These are phyloP conservation scores for Verticillium albo-atrum DNA, from an alignment of 2,329 filamentous ascomycete genomes.

Conservation along the genomic window DNA sequence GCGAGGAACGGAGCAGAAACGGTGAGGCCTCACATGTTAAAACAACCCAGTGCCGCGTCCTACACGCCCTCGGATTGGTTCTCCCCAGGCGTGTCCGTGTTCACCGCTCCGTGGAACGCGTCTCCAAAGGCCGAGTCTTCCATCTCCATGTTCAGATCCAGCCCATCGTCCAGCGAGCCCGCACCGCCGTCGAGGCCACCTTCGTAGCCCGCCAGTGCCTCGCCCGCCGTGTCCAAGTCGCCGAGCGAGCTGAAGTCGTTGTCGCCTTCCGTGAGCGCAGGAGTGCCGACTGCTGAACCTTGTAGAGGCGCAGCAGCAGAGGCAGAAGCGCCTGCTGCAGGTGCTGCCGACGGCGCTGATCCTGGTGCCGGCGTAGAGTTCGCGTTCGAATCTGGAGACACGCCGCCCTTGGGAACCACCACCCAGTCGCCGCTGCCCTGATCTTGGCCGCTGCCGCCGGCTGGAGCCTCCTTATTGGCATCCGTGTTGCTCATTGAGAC, in stretches of 20 bases:
- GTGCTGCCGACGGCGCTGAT: constrained; percentile 10
- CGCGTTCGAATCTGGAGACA: constrained; percentile 31
- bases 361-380: constrained; percentile 14
- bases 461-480: constrained; percentile 24
- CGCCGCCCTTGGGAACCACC: constrained; percentile 62
- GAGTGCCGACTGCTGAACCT: constrained; percentile 38
- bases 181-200: constrained; percentile 37
- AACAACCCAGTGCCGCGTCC: not conserved
- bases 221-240: constrained; percentile 66
- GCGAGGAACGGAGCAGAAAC: not conserved
- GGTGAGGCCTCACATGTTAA: not conserved
- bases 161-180: constrained; percentile 47
- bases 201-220: constrained; percentile 65
- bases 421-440: constrained; percentile 65
- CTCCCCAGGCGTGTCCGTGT: constrained; percentile 27
- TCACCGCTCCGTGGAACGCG: constrained; percentile 65
- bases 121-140: constrained; percentile 82
- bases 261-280: constrained; percentile 37
- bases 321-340: constrained; percentile 6
- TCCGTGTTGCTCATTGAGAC: constrained; percentile 51
- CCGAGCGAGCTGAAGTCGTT: constrained; percentile 61
- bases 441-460: constrained; percentile 39
- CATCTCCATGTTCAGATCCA: constrained; percentile 62
- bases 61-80: constrained; percentile 13
- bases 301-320: constrained; percentile 26